A percentile compares a stretch with the other conserved stretches of the same genome.
phyloP scores from a whole-genome alignment of 2,329 filamentous ascomycete species.

The Zymoseptoria ardabiliae region DNA sequence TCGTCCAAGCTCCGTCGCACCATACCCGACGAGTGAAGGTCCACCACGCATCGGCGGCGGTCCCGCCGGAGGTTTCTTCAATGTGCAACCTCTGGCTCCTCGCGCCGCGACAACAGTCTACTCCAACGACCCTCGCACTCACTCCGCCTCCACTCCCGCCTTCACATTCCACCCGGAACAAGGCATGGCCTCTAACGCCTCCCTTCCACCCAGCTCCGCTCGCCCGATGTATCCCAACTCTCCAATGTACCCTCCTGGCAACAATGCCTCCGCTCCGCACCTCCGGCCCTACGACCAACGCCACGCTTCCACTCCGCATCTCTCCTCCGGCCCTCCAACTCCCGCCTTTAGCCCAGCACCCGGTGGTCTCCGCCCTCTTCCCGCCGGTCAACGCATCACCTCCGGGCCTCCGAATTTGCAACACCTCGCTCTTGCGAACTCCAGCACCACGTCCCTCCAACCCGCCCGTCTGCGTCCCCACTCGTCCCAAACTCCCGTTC shows the following conservation, averaged over 20 bases:
- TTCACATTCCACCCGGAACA: conserved; percentile 42
- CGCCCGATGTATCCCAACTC: conserved; percentile 4
- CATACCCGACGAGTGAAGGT: conserved; percentile 64
- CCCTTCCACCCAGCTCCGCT: conserved; percentile 1
- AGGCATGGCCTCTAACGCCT: conserved; percentile 15
- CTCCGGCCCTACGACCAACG: conserved; percentile 15
- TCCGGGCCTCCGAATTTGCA: conserved; percentile 26
- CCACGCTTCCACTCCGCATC: conserved; percentile 13
- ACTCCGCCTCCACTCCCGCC: conserved; percentile 23
- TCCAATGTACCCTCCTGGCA: conserved; percentile 10
- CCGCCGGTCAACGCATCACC: conserved; percentile 20
- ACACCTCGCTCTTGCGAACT: conserved; percentile 1
- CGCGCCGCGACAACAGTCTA: conserved; percentile 32
- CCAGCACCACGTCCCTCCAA: conserved; percentile 5
- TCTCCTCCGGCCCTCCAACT: conserved; percentile 2
- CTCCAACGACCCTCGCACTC: conserved; percentile 37
- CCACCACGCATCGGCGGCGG: conserved; percentile 33
- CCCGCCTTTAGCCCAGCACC: conserved; percentile 16
- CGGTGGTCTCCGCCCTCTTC: conserved; percentile 2
- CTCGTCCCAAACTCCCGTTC: conserved; percentile 14
- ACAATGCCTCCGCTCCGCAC: conserved; percentile 8
- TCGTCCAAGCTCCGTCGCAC: conserved; percentile 49
- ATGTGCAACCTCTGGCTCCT: conserved; percentile 14
- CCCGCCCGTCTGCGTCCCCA: conserved; percentile 3
- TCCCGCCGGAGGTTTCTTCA: conserved; percentile 34